Evolutionary conservation across 495 filamentous ascomycete species (phyloP).

Genomic region (Daldinia caldariorum): DNA sequence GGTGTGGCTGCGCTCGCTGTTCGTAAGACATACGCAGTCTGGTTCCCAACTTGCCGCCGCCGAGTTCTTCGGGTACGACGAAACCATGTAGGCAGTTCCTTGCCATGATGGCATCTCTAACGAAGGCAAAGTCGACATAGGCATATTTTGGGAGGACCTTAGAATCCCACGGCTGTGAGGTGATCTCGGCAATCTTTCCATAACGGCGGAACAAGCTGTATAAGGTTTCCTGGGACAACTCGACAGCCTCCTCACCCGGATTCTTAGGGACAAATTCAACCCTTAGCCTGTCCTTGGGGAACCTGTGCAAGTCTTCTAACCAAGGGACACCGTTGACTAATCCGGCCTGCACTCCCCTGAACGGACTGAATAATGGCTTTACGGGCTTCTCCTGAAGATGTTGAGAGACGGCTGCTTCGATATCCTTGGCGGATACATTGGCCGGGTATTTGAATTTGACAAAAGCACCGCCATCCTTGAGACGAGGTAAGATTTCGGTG

Average conservation of each 20-base stretch:
- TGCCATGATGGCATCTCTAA: constrained; percentile 82
- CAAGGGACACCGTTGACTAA: constrained; percentile 87
- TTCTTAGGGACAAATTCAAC: constrained; percentile 84
- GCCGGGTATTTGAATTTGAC: constrained; percentile 79
- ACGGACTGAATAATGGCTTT: constrained; percentile 89
- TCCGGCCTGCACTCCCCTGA: constrained; percentile 71
- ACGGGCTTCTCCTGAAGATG: constrained; percentile 75
- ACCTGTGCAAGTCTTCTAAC: constrained; percentile 90
- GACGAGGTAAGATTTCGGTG: constrained; percentile 78
- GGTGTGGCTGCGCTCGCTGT: constrained; percentile 75
- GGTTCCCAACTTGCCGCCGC: constrained; percentile 79
- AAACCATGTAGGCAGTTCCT: constrained; percentile 94
- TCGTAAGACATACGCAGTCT: constrained; percentile 83
- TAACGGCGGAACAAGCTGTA: constrained; percentile 91
- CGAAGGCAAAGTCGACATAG: constrained; percentile 74
- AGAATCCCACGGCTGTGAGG: constrained; percentile 79
- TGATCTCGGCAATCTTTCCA: constrained; percentile 86
- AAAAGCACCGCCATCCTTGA: constrained; percentile 94
- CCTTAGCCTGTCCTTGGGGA: constrained; percentile 76
- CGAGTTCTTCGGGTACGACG: constrained; percentile 66
- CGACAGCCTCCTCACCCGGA: constrained; percentile 70
- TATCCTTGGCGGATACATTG: constrained; percentile 62
- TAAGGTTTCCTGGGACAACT: constrained; percentile 85
- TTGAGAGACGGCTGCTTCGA: constrained; percentile 60
- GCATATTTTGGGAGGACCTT: constrained; percentile 84